Conservation (phyloP, 345 rosid genomes). For the Psidium friedrichsthalianum region DNA sequence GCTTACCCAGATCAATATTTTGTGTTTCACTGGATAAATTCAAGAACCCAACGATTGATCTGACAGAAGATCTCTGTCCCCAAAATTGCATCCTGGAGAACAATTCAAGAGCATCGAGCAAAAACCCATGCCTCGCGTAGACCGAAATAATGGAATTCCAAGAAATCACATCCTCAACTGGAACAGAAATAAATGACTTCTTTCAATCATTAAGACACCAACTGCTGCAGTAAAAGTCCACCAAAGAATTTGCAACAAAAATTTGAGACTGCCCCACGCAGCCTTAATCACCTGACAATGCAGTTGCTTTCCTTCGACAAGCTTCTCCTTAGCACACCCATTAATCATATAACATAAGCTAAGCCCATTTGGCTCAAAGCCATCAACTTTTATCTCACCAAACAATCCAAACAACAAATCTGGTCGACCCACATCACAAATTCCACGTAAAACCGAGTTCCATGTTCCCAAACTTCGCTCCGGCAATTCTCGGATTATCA, state of each 20-base stretch:
- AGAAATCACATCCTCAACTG: conserved; percentile 43
- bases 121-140: conserved; percentile 16
- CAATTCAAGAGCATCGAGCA: conserved; percentile 37
- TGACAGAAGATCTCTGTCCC: conserved; percentile 55
- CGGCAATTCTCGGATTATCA: conserved; percentile 55
- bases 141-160: conserved; percentile 74
- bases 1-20: conserved; percentile 42
- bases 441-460: conserved; percentile 44
- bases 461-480: conserved; percentile 45
- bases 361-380: conserved; percentile 40
- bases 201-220: conserved; percentile 29
- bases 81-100: conserved; percentile 60
- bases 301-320: conserved; percentile 55
- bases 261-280: conserved; percentile 43
- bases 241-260: conserved; percentile 56
- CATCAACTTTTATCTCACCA: conserved; percentile 32
- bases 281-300: conserved; percentile 47
- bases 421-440: conserved; percentile 26
- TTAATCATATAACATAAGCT: conserved; percentile 62
- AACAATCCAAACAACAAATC: conserved; percentile 28
- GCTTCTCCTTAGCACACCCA: conserved; percentile 33
- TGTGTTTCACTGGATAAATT: conserved; percentile 37
- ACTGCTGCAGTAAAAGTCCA: conserved; percentile 68
- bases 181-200: conserved; percentile 37
- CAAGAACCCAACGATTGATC: conserved; percentile 50